These are phyloP conservation scores for Colletotrichum cereale DNA, from an alignment of 2,329 filamentous ascomycete species.

Conservation along the genomic window DNA sequence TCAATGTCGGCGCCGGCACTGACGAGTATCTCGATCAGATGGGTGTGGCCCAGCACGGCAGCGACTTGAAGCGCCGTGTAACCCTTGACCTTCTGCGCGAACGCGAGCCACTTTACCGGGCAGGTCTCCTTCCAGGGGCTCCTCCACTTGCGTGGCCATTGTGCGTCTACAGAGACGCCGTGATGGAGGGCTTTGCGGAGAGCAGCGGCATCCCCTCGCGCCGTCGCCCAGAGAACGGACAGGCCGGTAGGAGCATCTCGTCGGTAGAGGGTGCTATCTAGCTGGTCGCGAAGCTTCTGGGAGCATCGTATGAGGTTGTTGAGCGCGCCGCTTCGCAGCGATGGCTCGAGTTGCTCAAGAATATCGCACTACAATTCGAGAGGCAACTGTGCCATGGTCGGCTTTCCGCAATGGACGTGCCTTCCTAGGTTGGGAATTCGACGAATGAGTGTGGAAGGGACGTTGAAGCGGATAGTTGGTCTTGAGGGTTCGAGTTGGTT, in stretches of 20 bases:
- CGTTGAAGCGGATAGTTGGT: too few species aligned
- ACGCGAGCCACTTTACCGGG: background rate
- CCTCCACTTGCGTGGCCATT: background rate
- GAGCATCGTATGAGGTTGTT: background rate
- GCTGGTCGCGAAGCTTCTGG: too few species aligned
- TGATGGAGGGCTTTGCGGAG: background rate
- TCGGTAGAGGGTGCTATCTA: background rate
- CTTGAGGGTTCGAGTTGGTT: too few species aligned
- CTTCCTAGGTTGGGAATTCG: too few species aligned
- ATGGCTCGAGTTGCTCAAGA: too few species aligned
- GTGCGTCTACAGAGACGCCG: background rate
- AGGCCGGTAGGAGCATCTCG: background rate
- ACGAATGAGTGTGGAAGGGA: too few species aligned
- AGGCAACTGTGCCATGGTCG: too few species aligned
- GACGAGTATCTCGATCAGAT: background rate
- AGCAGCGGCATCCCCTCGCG: background rate
- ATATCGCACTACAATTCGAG: too few species aligned
- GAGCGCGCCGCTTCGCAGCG: background rate
- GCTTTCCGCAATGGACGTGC: too few species aligned
- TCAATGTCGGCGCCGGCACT: background rate
- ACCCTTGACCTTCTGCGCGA: background rate
- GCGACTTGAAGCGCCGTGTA: background rate
- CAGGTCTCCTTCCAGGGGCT: background rate
- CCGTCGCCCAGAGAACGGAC: background rate
- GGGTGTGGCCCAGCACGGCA: background rate